Evolutionary conservation across 2,329 filamentous ascomycete genomes (phyloP).

Genomic region (Exophiala phaeomuriformis): DNA sequence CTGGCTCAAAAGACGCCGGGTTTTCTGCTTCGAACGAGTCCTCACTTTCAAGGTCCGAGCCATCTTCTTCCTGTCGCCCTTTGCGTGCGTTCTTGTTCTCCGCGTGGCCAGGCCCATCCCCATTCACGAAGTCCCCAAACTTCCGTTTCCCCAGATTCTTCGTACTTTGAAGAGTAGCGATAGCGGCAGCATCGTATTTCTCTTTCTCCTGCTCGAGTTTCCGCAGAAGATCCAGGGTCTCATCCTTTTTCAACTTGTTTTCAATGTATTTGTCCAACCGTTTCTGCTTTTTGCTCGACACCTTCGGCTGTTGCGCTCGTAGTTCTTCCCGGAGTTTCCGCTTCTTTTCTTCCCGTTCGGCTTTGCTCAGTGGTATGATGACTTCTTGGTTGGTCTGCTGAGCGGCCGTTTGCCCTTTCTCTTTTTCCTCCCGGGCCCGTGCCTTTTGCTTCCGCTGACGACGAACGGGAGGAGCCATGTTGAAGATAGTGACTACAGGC

Average conservation of each 20-base stretch:
- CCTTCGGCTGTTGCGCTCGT: slow-evolving; percentile 47
- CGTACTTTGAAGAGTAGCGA: slow-evolving; percentile 58
- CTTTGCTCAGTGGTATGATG: slow-evolving; percentile 34
- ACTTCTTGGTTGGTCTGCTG: slow-evolving; percentile 15
- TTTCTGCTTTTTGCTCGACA: slow-evolving; percentile 60
- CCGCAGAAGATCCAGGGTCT: slow-evolving; percentile 74
- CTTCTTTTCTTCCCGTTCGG: slow-evolving; percentile 49
- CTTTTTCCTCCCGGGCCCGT: slow-evolving; percentile 30
- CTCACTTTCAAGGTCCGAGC: slow-evolving; percentile 24
- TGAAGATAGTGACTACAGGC: slow-evolving; percentile 1
- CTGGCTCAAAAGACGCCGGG: slow-evolving; percentile 33
- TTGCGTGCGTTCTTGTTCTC: background rate
- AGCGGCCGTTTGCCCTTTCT: slow-evolving; percentile 6
- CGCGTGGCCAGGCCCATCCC: background rate
- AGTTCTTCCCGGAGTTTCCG: slow-evolving; percentile 49
- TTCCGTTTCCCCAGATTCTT: slow-evolving; percentile 64
- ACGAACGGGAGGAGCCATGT: slow-evolving; percentile 46
- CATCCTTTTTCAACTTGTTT: slow-evolving; percentile 88
- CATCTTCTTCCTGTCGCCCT: slow-evolving; percentile 4
- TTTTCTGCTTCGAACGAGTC: slow-evolving; percentile 29
- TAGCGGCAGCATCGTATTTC: slow-evolving; percentile 62
- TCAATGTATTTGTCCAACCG: slow-evolving; percentile 67
- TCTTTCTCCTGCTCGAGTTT: slow-evolving; percentile 71
- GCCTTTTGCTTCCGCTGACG: slow-evolving; percentile 53
- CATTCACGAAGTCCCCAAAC: slow-evolving; percentile 52